phyloP scores from a whole-genome alignment of 129 eudicot genomes.

The Lonicera japonica region DNA sequence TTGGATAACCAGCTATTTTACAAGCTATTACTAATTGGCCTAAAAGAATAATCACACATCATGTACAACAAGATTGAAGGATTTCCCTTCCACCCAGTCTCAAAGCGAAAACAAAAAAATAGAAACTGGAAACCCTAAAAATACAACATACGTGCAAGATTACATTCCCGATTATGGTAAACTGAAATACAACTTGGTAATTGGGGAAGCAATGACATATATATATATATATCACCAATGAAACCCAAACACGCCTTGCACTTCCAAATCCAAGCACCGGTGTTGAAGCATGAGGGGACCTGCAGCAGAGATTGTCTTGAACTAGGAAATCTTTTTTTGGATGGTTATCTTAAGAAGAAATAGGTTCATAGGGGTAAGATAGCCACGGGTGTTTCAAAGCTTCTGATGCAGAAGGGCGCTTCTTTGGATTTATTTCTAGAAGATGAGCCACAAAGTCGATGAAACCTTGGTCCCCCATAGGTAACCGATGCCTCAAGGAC shows the following conservation, averaged over 20 bases:
- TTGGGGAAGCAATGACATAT: background rate
- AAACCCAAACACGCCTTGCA: conserved; percentile 9
- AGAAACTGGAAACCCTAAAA: conserved; percentile 15
- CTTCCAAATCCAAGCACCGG: no score
- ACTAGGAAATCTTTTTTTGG: conserved; percentile 4
- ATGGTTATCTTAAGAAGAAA: conserved; percentile 69
- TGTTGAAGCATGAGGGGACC: no score
- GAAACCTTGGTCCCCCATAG: conserved; percentile 99
- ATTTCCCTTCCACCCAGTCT: conserved; percentile 10
- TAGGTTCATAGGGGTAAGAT: conserved; percentile 94
- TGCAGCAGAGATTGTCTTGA: no score
- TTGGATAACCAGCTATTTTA: conserved; percentile 27
- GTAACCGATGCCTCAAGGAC: conserved; percentile 80
- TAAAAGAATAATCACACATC: conserved; percentile 40
- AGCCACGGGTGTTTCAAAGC: conserved; percentile 97
- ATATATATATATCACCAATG: background rate
- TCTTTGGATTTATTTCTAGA: conserved; percentile 82
- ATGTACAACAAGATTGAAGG: conserved; percentile 34
- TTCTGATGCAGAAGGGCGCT: conserved; percentile 89
- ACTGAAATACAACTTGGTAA: conserved; percentile 15
- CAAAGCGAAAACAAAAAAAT: background rate
- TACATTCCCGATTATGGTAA: conserved; percentile 13
- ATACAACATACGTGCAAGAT: conserved; percentile 22
- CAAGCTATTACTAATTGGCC: conserved; percentile 36
- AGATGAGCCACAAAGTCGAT: conserved; percentile 82